Evolutionary conservation across 805 yeast genomes (phyloP).

Genomic region (Nematodospora valgi): DNA sequence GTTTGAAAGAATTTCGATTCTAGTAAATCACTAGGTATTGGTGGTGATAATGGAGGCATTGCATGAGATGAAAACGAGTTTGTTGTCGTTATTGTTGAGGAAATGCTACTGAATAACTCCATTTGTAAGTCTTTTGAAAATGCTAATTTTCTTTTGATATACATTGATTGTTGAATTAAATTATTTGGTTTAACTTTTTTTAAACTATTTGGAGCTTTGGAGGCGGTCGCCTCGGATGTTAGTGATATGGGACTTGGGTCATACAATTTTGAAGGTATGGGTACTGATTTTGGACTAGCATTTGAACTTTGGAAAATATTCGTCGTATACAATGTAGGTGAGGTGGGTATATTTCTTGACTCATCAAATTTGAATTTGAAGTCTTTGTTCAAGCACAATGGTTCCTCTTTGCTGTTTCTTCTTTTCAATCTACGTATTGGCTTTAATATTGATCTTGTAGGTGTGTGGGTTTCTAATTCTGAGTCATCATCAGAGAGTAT

Average conservation of each 20-base stretch:
- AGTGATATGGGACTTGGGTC: constrained; percentile 14
- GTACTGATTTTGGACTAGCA: constrained; percentile 17
- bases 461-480: constrained; percentile 21
- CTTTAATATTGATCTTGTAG: constrained; percentile 14
- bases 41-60: constrained; percentile 1
- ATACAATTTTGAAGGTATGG: not conserved
- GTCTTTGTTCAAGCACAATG: constrained; percentile 19
- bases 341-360: constrained; percentile 3
- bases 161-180: constrained; percentile 22
- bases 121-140: constrained; percentile 38
- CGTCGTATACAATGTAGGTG: not conserved
- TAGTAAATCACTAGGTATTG: constrained; percentile 5
- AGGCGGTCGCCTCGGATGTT: constrained; percentile 8
- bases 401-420: constrained; percentile 6
- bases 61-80: too few species aligned
- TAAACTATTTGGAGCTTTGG: constrained; percentile 4
- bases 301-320: constrained; percentile 8
- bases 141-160: constrained; percentile 27
- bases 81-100: not conserved
- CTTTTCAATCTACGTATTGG: constrained; percentile 13
- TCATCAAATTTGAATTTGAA: constrained; percentile 21
- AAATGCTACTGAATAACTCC: constrained; percentile 20
- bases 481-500: constrained; percentile 37
- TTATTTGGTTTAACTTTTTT: constrained; percentile 14
- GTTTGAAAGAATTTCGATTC: constrained; percentile 11